Evolutionary conservation across 768 basidiomycete genomes (phyloP), one percentile per base, ranked within the genome.

Genomic region (Porpolomopsis calyptriformis): DNA sequence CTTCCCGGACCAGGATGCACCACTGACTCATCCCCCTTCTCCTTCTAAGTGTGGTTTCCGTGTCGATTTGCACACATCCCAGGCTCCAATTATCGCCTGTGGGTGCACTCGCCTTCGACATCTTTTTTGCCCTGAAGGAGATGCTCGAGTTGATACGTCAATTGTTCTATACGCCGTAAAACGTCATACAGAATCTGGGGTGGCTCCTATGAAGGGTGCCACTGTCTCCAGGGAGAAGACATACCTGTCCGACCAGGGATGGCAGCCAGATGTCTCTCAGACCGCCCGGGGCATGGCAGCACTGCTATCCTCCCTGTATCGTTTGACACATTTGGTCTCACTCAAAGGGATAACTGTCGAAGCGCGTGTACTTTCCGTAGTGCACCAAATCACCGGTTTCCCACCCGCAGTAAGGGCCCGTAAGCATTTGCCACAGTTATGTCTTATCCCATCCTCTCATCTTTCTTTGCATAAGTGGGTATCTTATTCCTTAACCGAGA

Each of bases 211-310:
- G 6, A 53, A 52, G 29, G 46, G 46, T 7, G 22, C 10, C 4
- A 49, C 45, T 3, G 49, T 52, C 1, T 54, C 55, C 2, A 58
- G 54, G 34, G 39, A 61, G 34, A 47, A 52, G 8, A 52, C 50
- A 19, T 59, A 53, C 34, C 45, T 57, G 9, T 39, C 39, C 2
- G 50, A 56, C 26, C 7, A 43, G 6, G 51, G 56, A 11, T 61
- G 60, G 60, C 53, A 59, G 19, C 56, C 61, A 1, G 45, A 43
- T 35, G 48, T 53, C 11, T 22, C 18, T 18, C 62, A 63, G 38
- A 60, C 54, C 23, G 19, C 29, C 9, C 59, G 62, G 20, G 62
- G 62, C 14, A 60, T 63, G 46, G 60, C 62, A 1, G 56, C 57
- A 3, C 50, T 63, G 10, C 50, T 63, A 1, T 61, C 62, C 4